Percentiles rank a stretch among this genome's conserved stretches.
Conservation (phyloP, 495 filamentous ascomycete species). For the Xylona heveae region DNA sequence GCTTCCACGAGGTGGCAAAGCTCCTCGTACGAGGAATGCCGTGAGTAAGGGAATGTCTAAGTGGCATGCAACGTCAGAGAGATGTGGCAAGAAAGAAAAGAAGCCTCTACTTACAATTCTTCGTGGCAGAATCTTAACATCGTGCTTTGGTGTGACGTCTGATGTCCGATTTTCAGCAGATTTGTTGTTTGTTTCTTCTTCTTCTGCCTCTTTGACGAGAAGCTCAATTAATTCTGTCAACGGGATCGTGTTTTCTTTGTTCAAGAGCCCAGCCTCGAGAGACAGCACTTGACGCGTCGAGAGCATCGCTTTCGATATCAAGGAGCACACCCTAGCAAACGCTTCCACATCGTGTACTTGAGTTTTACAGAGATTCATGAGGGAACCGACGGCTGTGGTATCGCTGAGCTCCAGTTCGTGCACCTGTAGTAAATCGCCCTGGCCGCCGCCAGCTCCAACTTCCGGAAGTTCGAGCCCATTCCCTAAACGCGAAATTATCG, state of each 20-base stretch:
- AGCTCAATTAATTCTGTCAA: constrained; percentile 21
- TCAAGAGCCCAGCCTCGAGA: constrained; percentile 13
- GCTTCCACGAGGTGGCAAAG: constrained; percentile 44
- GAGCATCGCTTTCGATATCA: constrained; percentile 9
- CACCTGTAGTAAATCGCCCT: constrained; percentile 45
- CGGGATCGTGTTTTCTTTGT: constrained; percentile 20
- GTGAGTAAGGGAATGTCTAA: constrained; percentile 60
- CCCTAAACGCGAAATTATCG: constrained; percentile 39
- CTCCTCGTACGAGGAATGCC: constrained; percentile 75
- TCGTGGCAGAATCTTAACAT: constrained; percentile 6
- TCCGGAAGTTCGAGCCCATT: constrained; percentile 45
- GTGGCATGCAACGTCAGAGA: background rate
- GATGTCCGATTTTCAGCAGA: too few relatives aligned
- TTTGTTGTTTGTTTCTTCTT: too few relatives aligned
- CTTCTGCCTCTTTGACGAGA: constrained; percentile 8
- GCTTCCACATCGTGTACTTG: constrained; percentile 17
- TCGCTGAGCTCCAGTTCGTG: constrained; percentile 39
- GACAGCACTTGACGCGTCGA: constrained; percentile 10
- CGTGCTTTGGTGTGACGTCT: too few relatives aligned
- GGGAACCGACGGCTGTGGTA: constrained; percentile 4
- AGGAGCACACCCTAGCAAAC: constrained; percentile 14
- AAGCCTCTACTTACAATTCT: constrained; percentile 4
- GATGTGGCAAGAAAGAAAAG: background rate
- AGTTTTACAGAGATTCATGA: constrained; percentile 14
- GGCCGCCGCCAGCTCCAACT: constrained; percentile 56